phyloP scores from a whole-genome alignment of 352 stramenopile genomes.

The Globisporangium canariense region DNA sequence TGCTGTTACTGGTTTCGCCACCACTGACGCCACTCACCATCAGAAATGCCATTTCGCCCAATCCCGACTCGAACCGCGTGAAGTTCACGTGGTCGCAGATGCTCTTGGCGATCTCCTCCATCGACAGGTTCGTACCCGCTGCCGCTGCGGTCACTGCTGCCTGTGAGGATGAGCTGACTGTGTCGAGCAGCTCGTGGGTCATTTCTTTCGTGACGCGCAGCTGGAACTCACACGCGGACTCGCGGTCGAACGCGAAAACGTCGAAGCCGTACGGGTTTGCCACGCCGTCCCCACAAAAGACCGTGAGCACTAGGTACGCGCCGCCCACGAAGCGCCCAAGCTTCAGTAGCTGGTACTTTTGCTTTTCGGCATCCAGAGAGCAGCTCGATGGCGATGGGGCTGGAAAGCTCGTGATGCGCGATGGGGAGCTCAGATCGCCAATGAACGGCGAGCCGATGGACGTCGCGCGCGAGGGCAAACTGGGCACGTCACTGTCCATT shows the following conservation, averaged over 20 bases:
- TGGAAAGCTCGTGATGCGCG: neutral
- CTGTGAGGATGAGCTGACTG: constrained; percentile 47
- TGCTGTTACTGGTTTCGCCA: constrained; percentile 5
- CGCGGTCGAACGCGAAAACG: constrained; percentile 47
- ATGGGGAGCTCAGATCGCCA: constrained; percentile 26
- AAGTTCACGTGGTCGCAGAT: constrained; percentile 67
- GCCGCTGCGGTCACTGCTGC: constrained; percentile 56
- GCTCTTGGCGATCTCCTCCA: constrained; percentile 58
- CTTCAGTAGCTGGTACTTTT: constrained; percentile 63
- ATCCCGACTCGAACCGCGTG: constrained; percentile 27
- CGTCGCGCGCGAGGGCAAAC: constrained; percentile 12
- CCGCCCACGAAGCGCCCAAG: constrained; percentile 60
- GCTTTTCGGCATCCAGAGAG: constrained; percentile 14
- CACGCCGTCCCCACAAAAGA: constrained; percentile 63
- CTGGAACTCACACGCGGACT: constrained; percentile 44
- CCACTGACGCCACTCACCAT: constrained; percentile 19
- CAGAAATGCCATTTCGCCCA: constrained; percentile 54
- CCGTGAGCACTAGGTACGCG: constrained; percentile 61
- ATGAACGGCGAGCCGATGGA: constrained; percentile 26
- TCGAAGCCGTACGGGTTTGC: constrained; percentile 73
- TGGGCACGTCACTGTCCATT: constrained; percentile 6
- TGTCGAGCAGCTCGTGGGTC: constrained; percentile 56
- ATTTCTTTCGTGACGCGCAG: constrained; percentile 59
- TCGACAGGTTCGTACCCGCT: constrained; percentile 64
- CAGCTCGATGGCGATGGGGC: neutral